phyloP scores from a whole-genome alignment of 306 rosid genomes.

The Nissolia schottii region DNA sequence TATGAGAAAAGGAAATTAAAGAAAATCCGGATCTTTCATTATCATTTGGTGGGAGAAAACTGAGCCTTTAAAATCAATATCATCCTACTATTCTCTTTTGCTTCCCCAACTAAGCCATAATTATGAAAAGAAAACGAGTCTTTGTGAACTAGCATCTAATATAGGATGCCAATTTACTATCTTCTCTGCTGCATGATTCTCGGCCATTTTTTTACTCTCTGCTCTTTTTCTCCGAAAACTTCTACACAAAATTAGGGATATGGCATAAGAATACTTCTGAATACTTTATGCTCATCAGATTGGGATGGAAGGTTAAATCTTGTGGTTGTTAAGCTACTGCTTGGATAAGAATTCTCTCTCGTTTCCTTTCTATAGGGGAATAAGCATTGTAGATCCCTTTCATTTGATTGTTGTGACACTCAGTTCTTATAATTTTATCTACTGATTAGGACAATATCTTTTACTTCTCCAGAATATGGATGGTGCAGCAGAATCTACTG shows the following conservation, averaged over 20 bases:
- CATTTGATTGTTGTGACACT: slow-evolving; percentile 1
- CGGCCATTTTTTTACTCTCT: neutral
- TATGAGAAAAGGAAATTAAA: neutral
- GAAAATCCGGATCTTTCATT: neutral
- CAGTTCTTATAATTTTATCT: slow-evolving; percentile 9
- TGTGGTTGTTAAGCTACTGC: slow-evolving; percentile 15
- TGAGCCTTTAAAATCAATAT: neutral
- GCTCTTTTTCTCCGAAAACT: neutral
- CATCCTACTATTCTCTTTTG: neutral
- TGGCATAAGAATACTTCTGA: slow-evolving; percentile 3
- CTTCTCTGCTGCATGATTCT: neutral
- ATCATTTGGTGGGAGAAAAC: neutral
- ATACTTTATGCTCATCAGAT: slow-evolving; percentile 7
- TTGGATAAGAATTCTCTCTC: slow-evolving; percentile 4
- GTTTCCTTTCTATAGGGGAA: neutral
- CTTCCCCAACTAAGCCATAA: neutral
- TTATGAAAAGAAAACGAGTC: neutral
- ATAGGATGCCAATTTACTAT: neutral
- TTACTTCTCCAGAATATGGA: slow-evolving; percentile 67
- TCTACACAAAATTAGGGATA: neutral
- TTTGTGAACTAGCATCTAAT: neutral
- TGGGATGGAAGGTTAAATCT: slow-evolving; percentile 16
- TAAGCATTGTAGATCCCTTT: neutral
- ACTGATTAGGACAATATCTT: slow-evolving; percentile 15
- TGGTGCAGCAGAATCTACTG: slow-evolving; percentile 47